Evolutionary conservation across 75 land plant species (phyloP).

Genomic region (Pinus albicaulis): DNA sequence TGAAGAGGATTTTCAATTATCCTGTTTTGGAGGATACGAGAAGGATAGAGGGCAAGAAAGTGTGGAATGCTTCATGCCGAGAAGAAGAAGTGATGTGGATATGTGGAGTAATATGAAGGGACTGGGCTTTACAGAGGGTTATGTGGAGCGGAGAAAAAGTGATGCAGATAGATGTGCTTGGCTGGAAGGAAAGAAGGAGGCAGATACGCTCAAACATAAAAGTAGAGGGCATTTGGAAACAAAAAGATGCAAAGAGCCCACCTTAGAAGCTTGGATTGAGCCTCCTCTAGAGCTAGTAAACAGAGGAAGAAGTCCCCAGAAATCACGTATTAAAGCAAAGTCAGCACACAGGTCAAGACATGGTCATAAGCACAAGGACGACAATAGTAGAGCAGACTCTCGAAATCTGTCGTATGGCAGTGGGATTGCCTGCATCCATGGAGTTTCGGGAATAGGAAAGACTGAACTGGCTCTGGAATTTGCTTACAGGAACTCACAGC

Average conservation of each 20-base stretch:
- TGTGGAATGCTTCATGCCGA: neutral
- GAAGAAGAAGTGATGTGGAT: constrained; percentile 19
- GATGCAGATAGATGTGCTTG: constrained; percentile 16
- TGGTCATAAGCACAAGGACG: constrained; percentile 27
- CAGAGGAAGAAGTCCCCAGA: constrained; percentile 23
- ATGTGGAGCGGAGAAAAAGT: constrained; percentile 10
- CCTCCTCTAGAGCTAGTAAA: constrained; percentile 28
- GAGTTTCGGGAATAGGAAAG: constrained; percentile 75
- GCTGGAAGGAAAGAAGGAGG: constrained; percentile 4
- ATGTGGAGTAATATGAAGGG: neutral
- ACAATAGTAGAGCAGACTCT: constrained; percentile 1
- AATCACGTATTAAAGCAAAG: constrained; percentile 44
- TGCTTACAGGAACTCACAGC: constrained; percentile 71
- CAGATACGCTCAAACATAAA: neutral
- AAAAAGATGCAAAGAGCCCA: constrained; percentile 52
- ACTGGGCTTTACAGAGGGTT: constrained; percentile 3
- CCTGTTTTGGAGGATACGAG: neutral
- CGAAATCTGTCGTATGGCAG: constrained; percentile 5
- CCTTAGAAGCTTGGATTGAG: constrained; percentile 61
- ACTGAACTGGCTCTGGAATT: constrained; percentile 85
- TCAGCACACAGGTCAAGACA: constrained; percentile 20
- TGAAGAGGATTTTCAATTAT: constrained; percentile 46
- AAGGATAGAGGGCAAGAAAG: constrained; percentile 12
- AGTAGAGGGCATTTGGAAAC: constrained; percentile 29
- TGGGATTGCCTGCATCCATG: constrained; percentile 55